phyloP scores from a whole-genome alignment of 257 asterid genomes.

The Solanum sitiens region DNA sequence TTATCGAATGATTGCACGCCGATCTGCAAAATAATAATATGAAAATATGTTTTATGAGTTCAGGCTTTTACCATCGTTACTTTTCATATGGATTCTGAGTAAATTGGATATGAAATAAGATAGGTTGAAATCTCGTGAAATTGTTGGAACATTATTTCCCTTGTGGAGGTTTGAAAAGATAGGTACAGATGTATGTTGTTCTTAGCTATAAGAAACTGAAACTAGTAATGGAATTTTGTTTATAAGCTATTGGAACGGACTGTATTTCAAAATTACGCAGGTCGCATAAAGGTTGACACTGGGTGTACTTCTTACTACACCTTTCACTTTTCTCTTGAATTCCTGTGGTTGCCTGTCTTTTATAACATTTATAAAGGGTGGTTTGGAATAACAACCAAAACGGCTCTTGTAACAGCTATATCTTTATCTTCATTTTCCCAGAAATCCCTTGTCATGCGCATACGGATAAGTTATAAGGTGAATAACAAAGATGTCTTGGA shows the following conservation, averaged over 20 bases:
- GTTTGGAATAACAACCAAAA: not conserved
- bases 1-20: not conserved
- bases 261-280: not conserved
- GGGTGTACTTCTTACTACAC: too few relatives aligned
- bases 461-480: conserved; percentile 64
- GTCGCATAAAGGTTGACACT: not conserved
- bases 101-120: not conserved
- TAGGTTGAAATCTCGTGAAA: not conserved
- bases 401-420: not conserved
- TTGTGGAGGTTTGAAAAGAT: not conserved
- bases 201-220: not conserved
- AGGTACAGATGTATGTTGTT: not conserved
- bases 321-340: not conserved
- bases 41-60: not conserved
- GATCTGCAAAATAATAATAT: not conserved
- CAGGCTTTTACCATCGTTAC: not conserved
- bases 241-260: not conserved
- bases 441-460: conserved; percentile 94
- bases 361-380: not conserved
- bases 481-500: conserved; percentile 69
- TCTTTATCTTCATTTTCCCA: conserved; percentile 20
- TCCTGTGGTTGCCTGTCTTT: not conserved
- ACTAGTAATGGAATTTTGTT: not conserved
- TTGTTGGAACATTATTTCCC: not conserved
- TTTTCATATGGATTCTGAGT: not conserved